Percentiles rank a stretch among this genome's conserved stretches.
Conservation (phyloP, 139 green algal species). For the Chlorella sp. region DNA sequence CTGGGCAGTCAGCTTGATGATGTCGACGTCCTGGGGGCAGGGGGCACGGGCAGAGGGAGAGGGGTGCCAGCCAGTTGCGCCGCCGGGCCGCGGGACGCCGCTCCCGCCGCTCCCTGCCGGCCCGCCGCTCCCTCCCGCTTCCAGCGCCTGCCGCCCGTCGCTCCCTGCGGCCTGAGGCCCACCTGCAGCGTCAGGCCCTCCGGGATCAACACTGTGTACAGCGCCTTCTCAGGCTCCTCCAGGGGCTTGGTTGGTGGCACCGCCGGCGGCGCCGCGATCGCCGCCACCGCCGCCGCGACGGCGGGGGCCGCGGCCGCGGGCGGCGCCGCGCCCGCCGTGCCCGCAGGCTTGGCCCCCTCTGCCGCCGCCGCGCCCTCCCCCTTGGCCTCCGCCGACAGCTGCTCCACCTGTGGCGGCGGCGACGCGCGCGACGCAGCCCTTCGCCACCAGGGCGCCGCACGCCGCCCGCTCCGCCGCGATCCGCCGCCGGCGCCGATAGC, state of each 20-base stretch:
- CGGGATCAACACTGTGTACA: conserved; percentile 90
- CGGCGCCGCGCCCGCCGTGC: conserved; percentile 1
- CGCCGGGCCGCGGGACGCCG: too few relatives aligned
- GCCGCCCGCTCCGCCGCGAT: too few relatives aligned
- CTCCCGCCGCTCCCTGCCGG: too few relatives aligned
- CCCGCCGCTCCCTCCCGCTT: too few relatives aligned
- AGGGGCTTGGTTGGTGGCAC: conserved; percentile 61
- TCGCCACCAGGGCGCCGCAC: too few relatives aligned
- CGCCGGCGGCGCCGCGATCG: conserved; percentile 27
- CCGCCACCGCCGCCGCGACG: conserved; percentile 1
- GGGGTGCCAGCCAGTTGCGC: too few relatives aligned
- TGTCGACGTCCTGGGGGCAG: conserved; percentile 93
- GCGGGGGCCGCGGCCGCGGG: conserved; percentile 34
- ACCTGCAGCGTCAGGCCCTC: conserved; percentile 82
- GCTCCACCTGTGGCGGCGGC: conserved; percentile 28
- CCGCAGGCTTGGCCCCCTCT: neutral
- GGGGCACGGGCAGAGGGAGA: too few relatives aligned
- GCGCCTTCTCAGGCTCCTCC: conserved; percentile 82
- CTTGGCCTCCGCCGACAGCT: conserved; percentile 33
- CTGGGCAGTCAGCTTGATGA: conserved; percentile 91
- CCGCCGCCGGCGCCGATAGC: too few relatives aligned
- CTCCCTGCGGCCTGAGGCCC: too few relatives aligned
- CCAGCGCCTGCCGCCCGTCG: too few relatives aligned
- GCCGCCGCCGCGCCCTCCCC: neutral
- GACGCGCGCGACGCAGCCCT: too few relatives aligned